These are phyloP conservation scores for Penicillium lagena DNA, from an alignment of 495 filamentous ascomycete species.

Conservation along the genomic window DNA sequence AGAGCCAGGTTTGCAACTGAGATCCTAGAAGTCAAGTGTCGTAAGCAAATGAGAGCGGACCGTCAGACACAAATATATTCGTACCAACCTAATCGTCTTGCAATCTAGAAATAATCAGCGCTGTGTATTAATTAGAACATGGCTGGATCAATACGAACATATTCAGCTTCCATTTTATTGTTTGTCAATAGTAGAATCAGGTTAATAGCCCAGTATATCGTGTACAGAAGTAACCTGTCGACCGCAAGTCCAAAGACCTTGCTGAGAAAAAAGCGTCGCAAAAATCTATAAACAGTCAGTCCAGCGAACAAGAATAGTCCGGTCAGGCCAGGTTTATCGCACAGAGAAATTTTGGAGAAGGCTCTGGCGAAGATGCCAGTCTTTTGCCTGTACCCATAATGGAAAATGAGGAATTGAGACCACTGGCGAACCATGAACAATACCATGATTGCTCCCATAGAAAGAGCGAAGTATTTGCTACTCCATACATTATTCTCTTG, in stretches of 20 bases:
- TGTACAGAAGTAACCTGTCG: constrained; percentile 43
- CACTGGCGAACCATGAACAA: constrained; percentile 46
- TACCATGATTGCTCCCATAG: constrained; percentile 39
- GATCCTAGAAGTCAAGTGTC: constrained; percentile 36
- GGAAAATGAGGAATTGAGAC: constrained; percentile 21
- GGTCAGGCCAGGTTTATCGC: neutral
- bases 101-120: constrained; percentile 2
- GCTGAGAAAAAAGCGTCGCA: neutral
- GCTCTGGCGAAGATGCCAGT: neutral
- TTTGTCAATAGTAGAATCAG: constrained; percentile 37
- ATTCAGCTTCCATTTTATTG: neutral
- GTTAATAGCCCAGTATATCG: constrained; percentile 45
- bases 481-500: constrained; percentile 19
- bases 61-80: neutral
- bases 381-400: neutral
- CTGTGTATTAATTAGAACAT: neutral
- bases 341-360: no score
- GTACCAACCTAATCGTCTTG: constrained; percentile 11
- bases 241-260: neutral
- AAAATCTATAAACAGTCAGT: neutral
- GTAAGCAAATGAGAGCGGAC: neutral
- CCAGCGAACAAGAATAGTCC: neutral
- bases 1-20: constrained; percentile 45
- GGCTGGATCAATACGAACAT: neutral
- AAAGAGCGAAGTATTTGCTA: constrained; percentile 35